phyloP scores from a whole-genome alignment of 345 rosid genomes.

The Camelina hispida region DNA sequence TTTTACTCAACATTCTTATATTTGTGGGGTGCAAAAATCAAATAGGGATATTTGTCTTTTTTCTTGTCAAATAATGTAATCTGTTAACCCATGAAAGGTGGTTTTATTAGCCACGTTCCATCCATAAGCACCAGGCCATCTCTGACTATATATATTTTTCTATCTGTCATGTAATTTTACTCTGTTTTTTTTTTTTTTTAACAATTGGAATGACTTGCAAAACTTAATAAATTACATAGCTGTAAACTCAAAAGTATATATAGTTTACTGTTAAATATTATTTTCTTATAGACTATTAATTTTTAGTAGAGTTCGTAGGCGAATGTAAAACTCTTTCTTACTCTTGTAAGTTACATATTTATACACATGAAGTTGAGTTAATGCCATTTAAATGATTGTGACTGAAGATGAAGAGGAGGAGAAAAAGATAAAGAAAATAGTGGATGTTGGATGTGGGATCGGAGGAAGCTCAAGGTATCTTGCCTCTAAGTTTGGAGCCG shows the following conservation, averaged over 20 bases:
- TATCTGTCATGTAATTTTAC: background rate
- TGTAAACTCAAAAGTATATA: too few relatives aligned
- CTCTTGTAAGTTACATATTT: too few relatives aligned
- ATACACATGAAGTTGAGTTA: constrained; percentile 7
- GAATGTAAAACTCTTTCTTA: too few relatives aligned
- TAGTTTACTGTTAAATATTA: too few relatives aligned
- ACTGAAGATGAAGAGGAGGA: constrained; percentile 28
- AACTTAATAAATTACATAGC: too few relatives aligned
- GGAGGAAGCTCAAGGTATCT: constrained; percentile 94
- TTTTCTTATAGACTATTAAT: too few relatives aligned
- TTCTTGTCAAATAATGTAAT: background rate
- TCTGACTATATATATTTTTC: background rate
- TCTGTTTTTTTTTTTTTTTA: background rate
- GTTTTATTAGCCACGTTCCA: background rate
- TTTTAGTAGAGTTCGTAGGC: too few relatives aligned
- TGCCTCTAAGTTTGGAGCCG: constrained; percentile 71
- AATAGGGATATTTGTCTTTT: background rate
- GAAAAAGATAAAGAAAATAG: constrained; percentile 59
- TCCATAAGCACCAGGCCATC: background rate
- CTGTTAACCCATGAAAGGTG: background rate
- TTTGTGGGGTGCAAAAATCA: too few relatives aligned
- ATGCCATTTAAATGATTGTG: background rate
- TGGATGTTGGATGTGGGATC: constrained; percentile 96
- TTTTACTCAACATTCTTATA: too few relatives aligned
- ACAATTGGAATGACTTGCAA: too few relatives aligned